Evolutionary conservation across 2,329 filamentous ascomycete genomes (phyloP).

Genomic region (Microcera coccophila): DNA sequence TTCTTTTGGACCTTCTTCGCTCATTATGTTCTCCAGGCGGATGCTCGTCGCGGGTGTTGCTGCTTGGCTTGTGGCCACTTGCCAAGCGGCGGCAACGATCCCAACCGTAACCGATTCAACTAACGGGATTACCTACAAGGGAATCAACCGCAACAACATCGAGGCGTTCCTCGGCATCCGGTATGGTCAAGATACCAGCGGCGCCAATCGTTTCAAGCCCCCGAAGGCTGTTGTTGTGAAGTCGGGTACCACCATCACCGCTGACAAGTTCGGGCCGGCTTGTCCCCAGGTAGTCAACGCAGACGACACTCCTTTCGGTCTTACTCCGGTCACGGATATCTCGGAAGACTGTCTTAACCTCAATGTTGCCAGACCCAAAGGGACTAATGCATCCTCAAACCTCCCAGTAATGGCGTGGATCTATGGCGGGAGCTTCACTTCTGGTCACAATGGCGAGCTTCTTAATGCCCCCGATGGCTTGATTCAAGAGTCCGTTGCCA

Average conservation of each 20-base stretch:
- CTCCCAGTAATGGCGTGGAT: conserved; percentile 38
- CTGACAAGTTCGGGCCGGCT: conserved; percentile 38
- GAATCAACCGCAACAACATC: conserved; percentile 40
- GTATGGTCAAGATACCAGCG: conserved; percentile 45
- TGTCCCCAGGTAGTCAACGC: conserved; percentile 41
- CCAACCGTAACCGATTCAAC: conserved; percentile 15
- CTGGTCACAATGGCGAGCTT: conserved; percentile 30
- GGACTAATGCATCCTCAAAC: conserved; percentile 12
- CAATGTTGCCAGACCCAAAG: conserved; percentile 31
- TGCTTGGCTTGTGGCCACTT: neutral
- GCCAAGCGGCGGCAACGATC: neutral
- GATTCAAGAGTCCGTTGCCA: conserved; percentile 42
- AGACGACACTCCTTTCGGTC: conserved; percentile 27
- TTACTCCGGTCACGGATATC: conserved; percentile 36
- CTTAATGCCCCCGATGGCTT: conserved; percentile 41
- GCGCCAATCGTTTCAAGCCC: conserved; percentile 44
- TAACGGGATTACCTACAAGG: conserved; percentile 38
- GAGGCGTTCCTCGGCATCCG: conserved; percentile 47
- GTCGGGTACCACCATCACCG: conserved; percentile 34
- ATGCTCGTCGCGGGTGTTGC: neutral
- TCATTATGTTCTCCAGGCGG: neutral
- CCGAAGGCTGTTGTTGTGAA: conserved; percentile 33
- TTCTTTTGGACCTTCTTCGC: too few relatives aligned
- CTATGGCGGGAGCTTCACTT: conserved; percentile 33
- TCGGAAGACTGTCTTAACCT: conserved; percentile 37